Percentiles rank a stretch among this genome's conserved stretches.
phyloP scores from a whole-genome alignment of 495 filamentous ascomycete species.

The Lepidopterella palustris region DNA sequence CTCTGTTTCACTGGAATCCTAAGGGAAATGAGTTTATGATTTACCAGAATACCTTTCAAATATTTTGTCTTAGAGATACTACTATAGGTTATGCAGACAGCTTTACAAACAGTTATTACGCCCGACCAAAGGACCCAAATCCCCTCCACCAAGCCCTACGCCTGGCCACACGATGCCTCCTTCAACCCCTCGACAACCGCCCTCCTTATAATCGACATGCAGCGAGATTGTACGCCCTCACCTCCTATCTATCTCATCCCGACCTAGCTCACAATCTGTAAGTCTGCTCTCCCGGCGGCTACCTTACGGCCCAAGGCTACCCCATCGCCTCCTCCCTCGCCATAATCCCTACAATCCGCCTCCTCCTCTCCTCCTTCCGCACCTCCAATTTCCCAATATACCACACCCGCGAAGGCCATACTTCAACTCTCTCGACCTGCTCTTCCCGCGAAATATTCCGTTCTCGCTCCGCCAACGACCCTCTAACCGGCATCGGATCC shows the following conservation, averaged over 20 bases:
- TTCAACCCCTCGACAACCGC: slow-evolving; percentile 55
- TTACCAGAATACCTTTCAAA: background rate
- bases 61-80: background rate
- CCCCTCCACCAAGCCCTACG: slow-evolving; percentile 44
- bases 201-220: slow-evolving; percentile 66
- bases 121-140: slow-evolving; percentile 5
- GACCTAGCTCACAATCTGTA: slow-evolving; percentile 14
- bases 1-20: too few species aligned
- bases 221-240: slow-evolving; percentile 53
- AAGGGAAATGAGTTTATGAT: too few species aligned
- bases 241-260: slow-evolving; percentile 4
- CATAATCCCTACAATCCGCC: slow-evolving; percentile 44
- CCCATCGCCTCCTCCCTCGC: slow-evolving; percentile 47
- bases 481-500: slow-evolving; percentile 46
- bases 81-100: background rate
- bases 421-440: slow-evolving; percentile 54
- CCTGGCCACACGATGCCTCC: slow-evolving; percentile 56
- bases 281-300: slow-evolving; percentile 56
- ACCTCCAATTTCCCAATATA: slow-evolving; percentile 50
- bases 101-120: background rate
- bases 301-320: slow-evolving; percentile 55
- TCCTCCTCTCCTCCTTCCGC: slow-evolving; percentile 25
- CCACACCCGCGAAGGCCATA: slow-evolving; percentile 63
- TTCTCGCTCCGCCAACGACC: background rate
- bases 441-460: slow-evolving; percentile 44